phyloP scores from a whole-genome alignment of 2,329 filamentous ascomycete species.

The Microdochium trichocladiopsis region DNA sequence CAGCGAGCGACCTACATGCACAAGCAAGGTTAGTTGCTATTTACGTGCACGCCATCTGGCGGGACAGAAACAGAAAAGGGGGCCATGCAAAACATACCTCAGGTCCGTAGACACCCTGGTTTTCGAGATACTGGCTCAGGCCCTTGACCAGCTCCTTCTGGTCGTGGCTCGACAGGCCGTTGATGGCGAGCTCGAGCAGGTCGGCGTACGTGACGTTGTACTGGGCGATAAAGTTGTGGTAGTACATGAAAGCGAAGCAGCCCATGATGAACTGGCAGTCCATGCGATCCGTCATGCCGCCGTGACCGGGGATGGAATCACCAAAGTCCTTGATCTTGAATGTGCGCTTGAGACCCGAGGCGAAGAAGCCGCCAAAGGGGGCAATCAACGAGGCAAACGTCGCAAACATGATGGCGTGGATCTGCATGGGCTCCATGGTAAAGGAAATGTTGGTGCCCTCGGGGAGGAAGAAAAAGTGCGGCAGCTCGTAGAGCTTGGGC shows the following conservation, averaged over 20 bases:
- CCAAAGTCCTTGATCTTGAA: conserved; percentile 99
- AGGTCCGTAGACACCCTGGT: conserved; percentile 46
- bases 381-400: conserved; percentile 95
- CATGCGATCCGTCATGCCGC: conserved; percentile 98
- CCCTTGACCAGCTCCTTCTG: conserved; percentile 74
- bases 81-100: no score
- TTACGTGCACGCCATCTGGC: no score
- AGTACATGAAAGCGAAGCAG: conserved; percentile 97
- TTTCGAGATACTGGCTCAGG: conserved; percentile 56
- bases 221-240: conserved; percentile 90
- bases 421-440: conserved; percentile 79
- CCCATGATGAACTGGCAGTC: conserved; percentile 99
- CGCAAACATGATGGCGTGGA: conserved; percentile 84
- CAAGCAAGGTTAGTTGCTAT: no score
- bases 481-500: conserved; percentile 66
- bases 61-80: no score
- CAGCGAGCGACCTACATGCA: no score
- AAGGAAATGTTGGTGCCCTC: conserved; percentile 54
- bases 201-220: conserved; percentile 79
- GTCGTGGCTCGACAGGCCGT: conserved; percentile 78
- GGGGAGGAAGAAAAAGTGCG: conserved; percentile 65
- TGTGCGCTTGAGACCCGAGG: conserved; percentile 91
- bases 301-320: conserved; percentile 94
- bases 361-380: conserved; percentile 97
- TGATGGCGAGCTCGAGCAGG: conserved; percentile 88